Conservation (phyloP, 83 land plant genomes). For the Diphasiastrum complanatum region DNA sequence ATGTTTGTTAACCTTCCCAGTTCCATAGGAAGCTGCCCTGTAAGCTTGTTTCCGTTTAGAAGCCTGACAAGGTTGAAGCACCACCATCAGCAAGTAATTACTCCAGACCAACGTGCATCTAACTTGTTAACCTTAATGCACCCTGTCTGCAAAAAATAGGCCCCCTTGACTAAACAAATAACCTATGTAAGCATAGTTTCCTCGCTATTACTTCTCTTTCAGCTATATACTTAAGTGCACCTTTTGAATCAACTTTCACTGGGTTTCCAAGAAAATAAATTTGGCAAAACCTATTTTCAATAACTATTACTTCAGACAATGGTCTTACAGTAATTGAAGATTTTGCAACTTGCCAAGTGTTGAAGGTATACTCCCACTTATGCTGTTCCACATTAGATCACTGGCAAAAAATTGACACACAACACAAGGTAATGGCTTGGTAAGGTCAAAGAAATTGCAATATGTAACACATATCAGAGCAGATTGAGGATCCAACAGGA, state of each 20-base stretch:
- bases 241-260: too few relatives aligned
- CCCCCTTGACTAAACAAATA: not conserved
- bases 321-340: conserved; percentile 1
- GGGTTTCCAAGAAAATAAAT: too few relatives aligned
- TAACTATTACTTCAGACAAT: too few relatives aligned
- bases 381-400: conserved; percentile 12
- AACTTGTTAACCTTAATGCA: not conserved
- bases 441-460: too few relatives aligned
- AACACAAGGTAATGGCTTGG: too few relatives aligned
- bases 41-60: conserved; percentile 10
- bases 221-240: too few relatives aligned
- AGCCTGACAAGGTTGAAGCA: conserved; percentile 5
- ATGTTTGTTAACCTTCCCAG: conserved; percentile 5
- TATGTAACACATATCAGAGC: too few relatives aligned
- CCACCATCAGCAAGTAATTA: not conserved
- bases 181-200: not conserved
- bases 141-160: not conserved
- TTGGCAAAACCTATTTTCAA: too few relatives aligned
- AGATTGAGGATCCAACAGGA: too few relatives aligned
- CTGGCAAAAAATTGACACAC: too few relatives aligned
- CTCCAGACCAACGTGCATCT: not conserved
- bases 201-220: too few relatives aligned
- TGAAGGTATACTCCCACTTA: conserved; percentile 6
- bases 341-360: conserved; percentile 3
- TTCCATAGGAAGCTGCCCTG: conserved; percentile 6